phyloP scores from a whole-genome alignment of 257 asterid species.

The Solanum bukasovii region DNA sequence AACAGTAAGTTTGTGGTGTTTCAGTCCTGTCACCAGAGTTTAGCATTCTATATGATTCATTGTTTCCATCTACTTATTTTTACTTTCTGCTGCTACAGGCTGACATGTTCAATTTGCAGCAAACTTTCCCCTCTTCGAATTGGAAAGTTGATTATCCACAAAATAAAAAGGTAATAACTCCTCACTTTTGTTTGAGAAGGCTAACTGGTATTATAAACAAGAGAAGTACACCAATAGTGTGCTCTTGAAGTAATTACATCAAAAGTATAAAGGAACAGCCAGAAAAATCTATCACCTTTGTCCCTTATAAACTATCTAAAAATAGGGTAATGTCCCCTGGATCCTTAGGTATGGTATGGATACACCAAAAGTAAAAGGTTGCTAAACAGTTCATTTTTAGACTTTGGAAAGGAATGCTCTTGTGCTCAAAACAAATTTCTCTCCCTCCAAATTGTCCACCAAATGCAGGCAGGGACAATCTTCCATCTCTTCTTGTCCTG shows the following conservation, averaged over 20 bases:
- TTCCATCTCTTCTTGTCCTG: neutral
- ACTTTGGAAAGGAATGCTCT: neutral
- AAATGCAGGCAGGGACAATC: neutral
- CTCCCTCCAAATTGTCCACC: neutral
- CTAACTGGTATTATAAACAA: neutral
- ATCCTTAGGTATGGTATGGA: neutral
- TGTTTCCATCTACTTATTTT: neutral
- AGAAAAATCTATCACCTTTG: neutral
- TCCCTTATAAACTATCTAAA: neutral
- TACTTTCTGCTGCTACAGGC: slow-evolving; percentile 38
- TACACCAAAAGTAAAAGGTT: neutral
- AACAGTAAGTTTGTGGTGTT: slow-evolving; percentile 56
- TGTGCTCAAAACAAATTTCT: neutral
- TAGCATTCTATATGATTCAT: neutral
- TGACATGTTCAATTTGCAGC: slow-evolving; percentile 67
- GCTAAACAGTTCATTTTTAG: neutral
- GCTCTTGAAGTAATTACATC: neutral
- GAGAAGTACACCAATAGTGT: neutral
- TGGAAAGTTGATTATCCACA: slow-evolving; percentile 74
- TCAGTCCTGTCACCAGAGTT: neutral
- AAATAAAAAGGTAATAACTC: slow-evolving; percentile 60
- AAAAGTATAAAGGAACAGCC: neutral
- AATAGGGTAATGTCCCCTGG: neutral
- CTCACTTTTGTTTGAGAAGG: neutral
- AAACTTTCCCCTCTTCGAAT: slow-evolving; percentile 55